Conservation (phyloP, 1,284 basidiomycete species). For the Ceratobasidium sp. region DNA sequence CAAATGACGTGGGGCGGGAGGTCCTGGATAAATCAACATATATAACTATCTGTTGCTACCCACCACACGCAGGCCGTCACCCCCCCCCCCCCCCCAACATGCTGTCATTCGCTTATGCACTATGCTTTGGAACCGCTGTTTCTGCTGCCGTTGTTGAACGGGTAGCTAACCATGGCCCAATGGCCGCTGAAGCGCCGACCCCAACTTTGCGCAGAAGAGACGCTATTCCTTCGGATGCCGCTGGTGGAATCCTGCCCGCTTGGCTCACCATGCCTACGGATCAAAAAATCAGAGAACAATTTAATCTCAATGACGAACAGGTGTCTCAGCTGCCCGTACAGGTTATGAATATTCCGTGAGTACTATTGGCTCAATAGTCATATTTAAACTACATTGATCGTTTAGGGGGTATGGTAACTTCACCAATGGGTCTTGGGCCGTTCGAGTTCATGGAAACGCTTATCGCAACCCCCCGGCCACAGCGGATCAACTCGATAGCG, state of each 20-base stretch:
- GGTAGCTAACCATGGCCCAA: not conserved
- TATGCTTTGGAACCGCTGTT: not conserved
- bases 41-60: slow-evolving; percentile 11
- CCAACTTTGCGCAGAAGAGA: slow-evolving; percentile 14
- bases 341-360: slow-evolving; percentile 50
- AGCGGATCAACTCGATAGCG: slow-evolving; percentile 43
- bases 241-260: slow-evolving; percentile 46
- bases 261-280: slow-evolving; percentile 46
- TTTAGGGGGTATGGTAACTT: slow-evolving; percentile 48
- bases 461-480: slow-evolving; percentile 47
- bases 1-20: not conserved
- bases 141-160: slow-evolving; percentile 5
- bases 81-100: not conserved
- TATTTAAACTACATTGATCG: not conserved
- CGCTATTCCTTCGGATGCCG: slow-evolving; percentile 45
- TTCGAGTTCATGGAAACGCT: slow-evolving; percentile 48
- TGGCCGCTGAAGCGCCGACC: not conserved
- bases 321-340: slow-evolving; percentile 44
- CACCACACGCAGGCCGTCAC: not conserved
- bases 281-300: slow-evolving; percentile 46
- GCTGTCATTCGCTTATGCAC: not conserved
- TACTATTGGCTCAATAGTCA: not conserved
- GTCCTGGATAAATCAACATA: not conserved
- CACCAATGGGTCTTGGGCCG: slow-evolving; percentile 44
- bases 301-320: slow-evolving; percentile 46